Evolutionary conservation across 2,329 filamentous ascomycete species (phyloP).

Genomic region (Paecilomyces formosus): DNA sequence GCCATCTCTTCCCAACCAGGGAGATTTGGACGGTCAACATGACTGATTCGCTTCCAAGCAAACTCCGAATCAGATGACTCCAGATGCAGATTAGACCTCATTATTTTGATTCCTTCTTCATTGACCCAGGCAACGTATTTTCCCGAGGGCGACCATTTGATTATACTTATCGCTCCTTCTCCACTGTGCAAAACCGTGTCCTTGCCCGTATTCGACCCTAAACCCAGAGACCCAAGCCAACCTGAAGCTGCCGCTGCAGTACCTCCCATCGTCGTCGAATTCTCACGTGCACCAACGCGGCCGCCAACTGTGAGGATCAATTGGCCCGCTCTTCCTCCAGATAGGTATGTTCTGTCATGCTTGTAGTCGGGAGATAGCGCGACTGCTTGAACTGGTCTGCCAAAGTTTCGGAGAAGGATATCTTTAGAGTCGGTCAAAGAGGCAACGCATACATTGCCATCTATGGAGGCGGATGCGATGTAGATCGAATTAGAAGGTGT

Average conservation of each 20-base stretch:
- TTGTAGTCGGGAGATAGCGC: constrained; percentile 94
- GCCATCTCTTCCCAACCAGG: constrained; percentile 95
- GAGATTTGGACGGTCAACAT: constrained; percentile 80
- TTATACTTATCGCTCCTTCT: constrained; percentile 81
- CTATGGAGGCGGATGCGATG: constrained; percentile 87
- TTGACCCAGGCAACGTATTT: constrained; percentile 94
- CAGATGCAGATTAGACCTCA: constrained; percentile 79
- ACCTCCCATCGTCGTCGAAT: constrained; percentile 70
- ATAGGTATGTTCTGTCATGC: constrained; percentile 79
- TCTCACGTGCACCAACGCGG: constrained; percentile 66
- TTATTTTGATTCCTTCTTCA: constrained; percentile 95
- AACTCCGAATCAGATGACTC: constrained; percentile 69
- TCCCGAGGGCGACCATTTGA: constrained; percentile 90
- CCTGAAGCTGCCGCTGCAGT: constrained; percentile 76
- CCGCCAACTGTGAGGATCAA: constrained; percentile 81
- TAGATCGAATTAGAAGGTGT: constrained; percentile 86
- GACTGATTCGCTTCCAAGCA: constrained; percentile 90
- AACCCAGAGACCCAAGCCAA: constrained; percentile 83
- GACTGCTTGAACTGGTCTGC: constrained; percentile 82
- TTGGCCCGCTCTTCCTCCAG: constrained; percentile 80
- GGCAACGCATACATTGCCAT: constrained; percentile 89
- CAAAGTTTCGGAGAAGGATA: constrained; percentile 87
- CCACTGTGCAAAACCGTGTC: constrained; percentile 85
- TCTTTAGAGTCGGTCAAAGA: constrained; percentile 83
- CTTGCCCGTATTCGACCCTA: constrained; percentile 69